Conservation (phyloP, 768 basidiomycete genomes). For the Mycena rebaudengoi region DNA sequence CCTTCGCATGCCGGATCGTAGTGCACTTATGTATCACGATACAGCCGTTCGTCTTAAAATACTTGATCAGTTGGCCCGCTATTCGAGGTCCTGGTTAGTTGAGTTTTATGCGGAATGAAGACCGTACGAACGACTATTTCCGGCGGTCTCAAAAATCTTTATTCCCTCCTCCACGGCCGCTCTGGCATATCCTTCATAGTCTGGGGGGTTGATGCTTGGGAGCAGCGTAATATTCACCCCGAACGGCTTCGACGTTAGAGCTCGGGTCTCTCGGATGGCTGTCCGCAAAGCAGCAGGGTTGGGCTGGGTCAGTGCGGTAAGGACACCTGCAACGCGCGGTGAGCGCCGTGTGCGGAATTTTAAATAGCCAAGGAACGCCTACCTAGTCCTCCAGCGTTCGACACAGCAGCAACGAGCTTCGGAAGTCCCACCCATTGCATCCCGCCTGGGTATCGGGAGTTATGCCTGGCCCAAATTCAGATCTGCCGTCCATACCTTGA, state of each 20-base stretch:
- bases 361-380: slow-evolving; percentile 29
- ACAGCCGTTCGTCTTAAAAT: slow-evolving; percentile 81
- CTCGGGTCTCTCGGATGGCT: slow-evolving; percentile 82
- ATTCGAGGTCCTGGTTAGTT: background rate
- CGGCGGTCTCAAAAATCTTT: slow-evolving; percentile 92
- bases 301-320: slow-evolving; percentile 91
- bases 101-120: background rate
- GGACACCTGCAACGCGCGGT: too few species aligned
- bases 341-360: too few species aligned
- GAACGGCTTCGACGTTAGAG: slow-evolving; percentile 76
- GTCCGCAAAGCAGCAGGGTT: slow-evolving; percentile 80
- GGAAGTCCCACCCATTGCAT: slow-evolving; percentile 96
- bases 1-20: slow-evolving; percentile 85
- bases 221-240: slow-evolving; percentile 90
- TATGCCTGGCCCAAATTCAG: background rate
- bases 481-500: slow-evolving; percentile 43
- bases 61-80: slow-evolving; percentile 83
- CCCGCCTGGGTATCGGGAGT: slow-evolving; percentile 72
- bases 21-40: slow-evolving; percentile 93
- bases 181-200: slow-evolving; percentile 85
- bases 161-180: slow-evolving; percentile 89
- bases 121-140: slow-evolving; percentile 77
- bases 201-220: slow-evolving; percentile 89
- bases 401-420: slow-evolving; percentile 76
- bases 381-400: slow-evolving; percentile 86